These are phyloP conservation scores for Pythium aristosporum DNA, from an alignment of 352 stramenopile species.

Conservation along the genomic window DNA sequence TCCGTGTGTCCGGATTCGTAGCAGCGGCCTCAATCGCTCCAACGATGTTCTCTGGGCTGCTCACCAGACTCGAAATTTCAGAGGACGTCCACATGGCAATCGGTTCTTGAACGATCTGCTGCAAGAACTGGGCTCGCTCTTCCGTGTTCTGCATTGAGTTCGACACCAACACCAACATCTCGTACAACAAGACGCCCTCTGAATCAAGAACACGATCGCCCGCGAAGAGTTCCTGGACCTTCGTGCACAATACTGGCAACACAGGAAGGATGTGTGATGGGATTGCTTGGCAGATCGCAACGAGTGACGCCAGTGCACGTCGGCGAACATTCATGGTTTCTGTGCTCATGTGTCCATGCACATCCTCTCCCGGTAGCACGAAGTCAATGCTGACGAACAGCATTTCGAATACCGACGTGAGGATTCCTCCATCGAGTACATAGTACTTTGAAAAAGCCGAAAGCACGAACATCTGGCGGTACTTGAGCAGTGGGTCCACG, in stretches of 20 bases:
- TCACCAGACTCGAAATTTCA: slow-evolving; percentile 64
- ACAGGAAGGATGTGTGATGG: slow-evolving; percentile 74
- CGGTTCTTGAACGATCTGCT: slow-evolving; percentile 73
- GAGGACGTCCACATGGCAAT: slow-evolving; percentile 60
- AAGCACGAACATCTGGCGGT: slow-evolving; percentile 67
- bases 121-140: slow-evolving; percentile 61
- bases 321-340: slow-evolving; percentile 71
- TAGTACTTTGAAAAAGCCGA: slow-evolving; percentile 80
- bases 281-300: slow-evolving; percentile 77
- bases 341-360: slow-evolving; percentile 63
- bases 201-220: slow-evolving; percentile 69
- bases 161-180: slow-evolving; percentile 80
- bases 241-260: slow-evolving; percentile 64
- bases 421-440: slow-evolving; percentile 46
- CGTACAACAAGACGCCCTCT: slow-evolving; percentile 76
- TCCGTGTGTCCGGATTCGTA: slow-evolving; percentile 40
- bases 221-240: slow-evolving; percentile 73
- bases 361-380: slow-evolving; percentile 59
- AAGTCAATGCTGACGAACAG: slow-evolving; percentile 78
- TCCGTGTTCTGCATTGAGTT: slow-evolving; percentile 71
- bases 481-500: slow-evolving; percentile 67
- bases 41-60: slow-evolving; percentile 53
- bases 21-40: slow-evolving; percentile 46
- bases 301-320: slow-evolving; percentile 62
- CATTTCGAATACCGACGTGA: slow-evolving; percentile 74